These are phyloP conservation scores for Tuber brumale DNA, from an alignment of 495 filamentous ascomycete species.

Conservation along the genomic window DNA sequence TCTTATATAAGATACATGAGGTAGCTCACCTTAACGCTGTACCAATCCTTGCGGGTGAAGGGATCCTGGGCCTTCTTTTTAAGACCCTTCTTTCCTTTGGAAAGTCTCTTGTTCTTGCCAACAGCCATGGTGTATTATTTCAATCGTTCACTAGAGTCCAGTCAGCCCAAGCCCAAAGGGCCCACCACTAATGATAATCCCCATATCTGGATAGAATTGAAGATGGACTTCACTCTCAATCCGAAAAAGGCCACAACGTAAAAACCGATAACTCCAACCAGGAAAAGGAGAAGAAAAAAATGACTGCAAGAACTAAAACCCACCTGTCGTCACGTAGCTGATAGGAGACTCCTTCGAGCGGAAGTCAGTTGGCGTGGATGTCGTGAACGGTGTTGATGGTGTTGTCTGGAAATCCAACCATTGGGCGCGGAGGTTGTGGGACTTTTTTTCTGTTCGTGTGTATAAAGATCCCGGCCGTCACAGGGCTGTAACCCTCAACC, in stretches of 20 bases:
- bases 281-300: neutral
- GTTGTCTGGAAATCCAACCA: conserved; percentile 24
- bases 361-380: conserved; percentile 24
- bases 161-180: conserved; percentile 18
- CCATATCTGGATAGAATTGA: conserved; percentile 6
- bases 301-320: conserved; percentile 12
- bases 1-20: conserved; percentile 86
- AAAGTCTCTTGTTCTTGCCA: conserved; percentile 98
- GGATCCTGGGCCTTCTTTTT: conserved; percentile 99
- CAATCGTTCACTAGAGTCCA: conserved; percentile 25
- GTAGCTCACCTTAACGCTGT: conserved; percentile 81
- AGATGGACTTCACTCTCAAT: conserved; percentile 8
- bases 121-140: conserved; percentile 45
- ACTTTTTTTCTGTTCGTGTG: conserved; percentile 7
- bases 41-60: conserved; percentile 98
- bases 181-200: neutral
- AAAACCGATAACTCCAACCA: conserved; percentile 12
- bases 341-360: conserved; percentile 22
- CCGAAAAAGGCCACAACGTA: conserved; percentile 1
- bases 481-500: neutral
- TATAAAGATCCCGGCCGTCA: conserved; percentile 16
- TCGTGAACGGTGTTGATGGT: conserved; percentile 20
- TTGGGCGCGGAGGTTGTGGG: conserved; percentile 23
- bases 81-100: conserved; percentile 99
- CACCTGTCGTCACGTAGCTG: conserved; percentile 35